Conservation (phyloP, 257 asterid species). For the Marsdenia floribunda region DNA sequence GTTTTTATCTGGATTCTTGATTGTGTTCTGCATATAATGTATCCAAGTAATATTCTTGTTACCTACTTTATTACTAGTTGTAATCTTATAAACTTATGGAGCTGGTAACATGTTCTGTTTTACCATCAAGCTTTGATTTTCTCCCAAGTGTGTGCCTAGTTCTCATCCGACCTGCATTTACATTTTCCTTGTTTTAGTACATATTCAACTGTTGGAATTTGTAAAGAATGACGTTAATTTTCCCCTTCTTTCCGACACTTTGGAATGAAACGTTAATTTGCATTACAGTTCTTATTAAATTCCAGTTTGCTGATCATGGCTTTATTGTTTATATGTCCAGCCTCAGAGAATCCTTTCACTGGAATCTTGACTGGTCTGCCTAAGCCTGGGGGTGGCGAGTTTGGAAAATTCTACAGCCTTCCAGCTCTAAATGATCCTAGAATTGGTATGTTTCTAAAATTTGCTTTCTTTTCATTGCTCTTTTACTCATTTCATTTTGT, state of each 20-base stretch:
- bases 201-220: neutral
- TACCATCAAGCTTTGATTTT: neutral
- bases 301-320: neutral
- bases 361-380: constrained; percentile 70
- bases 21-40: neutral
- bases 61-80: neutral
- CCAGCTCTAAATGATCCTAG: constrained; percentile 87
- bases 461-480: neutral
- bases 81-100: neutral
- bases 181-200: neutral
- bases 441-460: constrained; percentile 42
- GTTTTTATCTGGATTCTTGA: neutral
- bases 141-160: neutral
- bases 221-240: neutral
- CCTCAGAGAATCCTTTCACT: constrained; percentile 61
- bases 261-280: neutral
- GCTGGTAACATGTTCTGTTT: neutral
- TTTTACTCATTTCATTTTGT: neutral
- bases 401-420: constrained; percentile 82
- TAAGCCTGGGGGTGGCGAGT: constrained; percentile 86
- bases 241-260: neutral
- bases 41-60: neutral
- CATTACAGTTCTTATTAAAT: neutral
- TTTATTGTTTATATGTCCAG: constrained; percentile 32
- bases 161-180: neutral